Base-by-base conservation (phyloP, 2,329 filamentous ascomycete genomes). In the Venturia aucupariae region DNA sequence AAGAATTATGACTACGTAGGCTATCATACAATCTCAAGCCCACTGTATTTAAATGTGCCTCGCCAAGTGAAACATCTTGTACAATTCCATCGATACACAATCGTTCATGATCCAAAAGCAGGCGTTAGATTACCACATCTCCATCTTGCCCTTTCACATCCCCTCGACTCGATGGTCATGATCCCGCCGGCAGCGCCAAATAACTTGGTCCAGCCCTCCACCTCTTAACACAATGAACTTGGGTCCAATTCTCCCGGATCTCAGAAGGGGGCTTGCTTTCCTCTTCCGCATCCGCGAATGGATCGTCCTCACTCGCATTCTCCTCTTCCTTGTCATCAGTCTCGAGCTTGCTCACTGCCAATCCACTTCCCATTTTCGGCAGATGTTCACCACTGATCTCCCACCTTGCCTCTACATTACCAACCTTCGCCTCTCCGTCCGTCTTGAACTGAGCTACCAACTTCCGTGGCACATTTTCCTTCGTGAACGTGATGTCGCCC, bases 391-490 rank as follows among this genome's bases (percentile, higher is more conserved):
- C 82, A 57, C 72, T 73, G 27, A 88, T 78, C 73, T 96, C 92
- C 86, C 92, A 97, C 64, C 87, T 82, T 0, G 90, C 90, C 74
- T 99, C 93, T 10, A 95, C 83, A 63, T 85, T 86, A 0, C 92
- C 91, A 5, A 89, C 84, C 67, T 85, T 86, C 0, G 90, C 85
- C 62, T 85, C 81, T 30, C 84, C 85, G 41, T 92, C 88, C 0
- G 90, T 90, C 30, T 87, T 79, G 69, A 99, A 89, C 3, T 92
- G 85, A 66, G 91, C 94, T 7, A 96, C 86, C 65, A 97, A 85
- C 24, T 51, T 35, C 70, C 88, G 83, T 68, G 85, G 82, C 42
- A 78, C 74, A 39, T 78, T 75, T 61, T 86, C 86, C 10, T 84
- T 77, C 55, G 81, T 80, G 0, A 87, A 75, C 0, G 85, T 88